A percentile compares a stretch with the other conserved stretches of the same genome.
Conservation (phyloP, 1,284 basidiomycete species). For the Spongiforma sp. region DNA sequence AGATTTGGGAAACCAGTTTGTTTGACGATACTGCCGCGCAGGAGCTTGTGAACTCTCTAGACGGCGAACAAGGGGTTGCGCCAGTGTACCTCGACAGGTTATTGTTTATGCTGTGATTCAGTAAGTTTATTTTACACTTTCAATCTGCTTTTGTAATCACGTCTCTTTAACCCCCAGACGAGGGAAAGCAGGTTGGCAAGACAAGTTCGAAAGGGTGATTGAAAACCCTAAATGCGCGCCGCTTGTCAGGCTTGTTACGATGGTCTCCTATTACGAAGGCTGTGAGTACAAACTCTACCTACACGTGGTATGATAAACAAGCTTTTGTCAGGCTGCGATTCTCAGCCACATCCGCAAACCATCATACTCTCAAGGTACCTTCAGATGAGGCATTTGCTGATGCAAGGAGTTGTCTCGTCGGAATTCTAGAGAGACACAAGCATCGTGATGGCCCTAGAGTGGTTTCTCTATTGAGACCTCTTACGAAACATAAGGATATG, state of each 20-base stretch:
- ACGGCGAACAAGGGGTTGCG: conserved; percentile 14
- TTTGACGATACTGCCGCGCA: conserved; percentile 30
- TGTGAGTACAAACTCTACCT: conserved; percentile 13
- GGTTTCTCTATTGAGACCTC: conserved; percentile 27
- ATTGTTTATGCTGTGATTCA: conserved; percentile 35
- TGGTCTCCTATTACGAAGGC: conserved; percentile 33
- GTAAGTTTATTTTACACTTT: conserved; percentile 12
- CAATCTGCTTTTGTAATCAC: neutral
- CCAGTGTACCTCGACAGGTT: conserved; percentile 33
- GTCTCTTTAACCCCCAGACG: conserved; percentile 13
- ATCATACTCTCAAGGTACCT: neutral
- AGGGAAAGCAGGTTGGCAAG: conserved; percentile 27
- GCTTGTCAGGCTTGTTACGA: conserved; percentile 27
- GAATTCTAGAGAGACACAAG: conserved; percentile 12
- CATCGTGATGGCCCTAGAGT: conserved; percentile 28
- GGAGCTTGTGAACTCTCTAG: conserved; percentile 19
- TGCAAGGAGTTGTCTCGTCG: conserved; percentile 13
- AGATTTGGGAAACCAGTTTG: conserved; percentile 31
- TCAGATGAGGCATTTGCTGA: conserved; percentile 5
- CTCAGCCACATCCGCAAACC: neutral
- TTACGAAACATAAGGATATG: conserved; percentile 21
- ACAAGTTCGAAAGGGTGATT: conserved; percentile 17
- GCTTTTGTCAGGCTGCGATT: conserved; percentile 14
- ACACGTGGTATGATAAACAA: neutral
- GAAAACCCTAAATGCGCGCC: conserved; percentile 3